Evolutionary conservation across 1,139 yeast genomes (phyloP), one percentile per base, ranked within the genome.

Genomic region (Debaryomyces psychrophilus): DNA sequence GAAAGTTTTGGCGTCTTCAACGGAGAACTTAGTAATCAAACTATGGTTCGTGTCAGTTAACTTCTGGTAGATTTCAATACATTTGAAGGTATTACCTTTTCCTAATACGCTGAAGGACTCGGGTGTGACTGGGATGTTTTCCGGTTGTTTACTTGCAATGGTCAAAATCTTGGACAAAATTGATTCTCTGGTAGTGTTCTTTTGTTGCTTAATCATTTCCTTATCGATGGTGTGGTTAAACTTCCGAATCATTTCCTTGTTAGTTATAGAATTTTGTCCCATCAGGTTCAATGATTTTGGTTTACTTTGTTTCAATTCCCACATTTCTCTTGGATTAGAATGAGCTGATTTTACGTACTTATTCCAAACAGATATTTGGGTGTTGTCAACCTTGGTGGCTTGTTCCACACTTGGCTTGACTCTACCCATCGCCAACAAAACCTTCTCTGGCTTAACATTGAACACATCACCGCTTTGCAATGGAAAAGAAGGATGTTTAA

Each of bases 401-500:
- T 84, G 76, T 55, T 78, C 78, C 40, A 87, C 65, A 49, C 87
- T 76, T 44, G 97, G 98, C 67, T 90, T 92, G 50, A 77, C 72
- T 49, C 88, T 81, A 51, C 98, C 98, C 68, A 90, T 71, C 5
- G 97, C 97, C 53, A 78, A 78, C 47, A 95, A 73, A 7, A 90
- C 98, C 55, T 87, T 85, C 52, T 85, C 93, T 4, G 98, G 97
- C 45, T 79, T 81, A 34, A 92, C 96, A 50, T 83, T 76, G 68
- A 92, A 90, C 40, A 92, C 71, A 66, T 93, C 99, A 35, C 99
- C 99, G 8, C 93, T 81, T 51, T 79, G 73, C 58, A 93, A 76
- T 5, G 86, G 82, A 64, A 77, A 92, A 2, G 92, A 83, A 4
- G 98, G 96, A 56, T 88, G 90, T 56, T 78, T 82, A 51, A 92